A percentile compares a stretch with the other conserved stretches of the same genome.
Conservation (phyloP, 495 filamentous ascomycete genomes). For the Cercophora newfieldiana region DNA sequence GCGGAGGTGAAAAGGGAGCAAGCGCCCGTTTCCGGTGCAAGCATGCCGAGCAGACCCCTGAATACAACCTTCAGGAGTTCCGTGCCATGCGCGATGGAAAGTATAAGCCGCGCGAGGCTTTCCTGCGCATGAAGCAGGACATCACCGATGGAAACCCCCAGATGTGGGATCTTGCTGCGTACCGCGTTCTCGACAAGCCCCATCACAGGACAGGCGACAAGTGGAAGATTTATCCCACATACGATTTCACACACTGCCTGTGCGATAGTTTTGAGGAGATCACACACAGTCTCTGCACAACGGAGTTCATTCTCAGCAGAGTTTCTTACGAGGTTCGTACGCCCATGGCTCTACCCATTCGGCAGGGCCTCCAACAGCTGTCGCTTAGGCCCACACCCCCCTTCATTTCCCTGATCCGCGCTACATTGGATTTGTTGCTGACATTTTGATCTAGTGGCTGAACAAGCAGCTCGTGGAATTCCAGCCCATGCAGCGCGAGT, state of each 20-base stretch:
- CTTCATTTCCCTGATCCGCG: no score
- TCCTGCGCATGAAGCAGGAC: constrained; percentile 89
- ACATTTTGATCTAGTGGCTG: constrained; percentile 56
- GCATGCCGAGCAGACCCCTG: constrained; percentile 71
- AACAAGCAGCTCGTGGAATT: constrained; percentile 67
- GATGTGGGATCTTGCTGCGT: constrained; percentile 78
- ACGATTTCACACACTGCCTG: constrained; percentile 89
- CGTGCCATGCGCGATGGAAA: constrained; percentile 87
- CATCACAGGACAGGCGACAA: constrained; percentile 72
- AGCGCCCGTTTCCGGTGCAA: constrained; percentile 72
- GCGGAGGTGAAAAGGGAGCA: constrained; percentile 70
- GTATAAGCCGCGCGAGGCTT: constrained; percentile 84
- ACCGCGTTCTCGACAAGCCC: constrained; percentile 67
- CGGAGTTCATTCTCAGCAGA: constrained; percentile 74
- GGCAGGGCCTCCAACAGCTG: constrained; percentile 46
- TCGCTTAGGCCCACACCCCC: no score
- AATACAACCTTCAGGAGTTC: constrained; percentile 80
- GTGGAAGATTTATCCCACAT: constrained; percentile 88
- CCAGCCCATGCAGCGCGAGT: constrained; percentile 79
- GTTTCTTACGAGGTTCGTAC: constrained; percentile 59
- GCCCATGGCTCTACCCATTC: background rate
- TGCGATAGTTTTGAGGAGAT: constrained; percentile 87
- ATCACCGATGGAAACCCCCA: constrained; percentile 62
- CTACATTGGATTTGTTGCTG: background rate
- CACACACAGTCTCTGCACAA: constrained; percentile 86